Base-by-base conservation (phyloP, 345 rosid genomes). In the Noccaea caerulescens region DNA sequence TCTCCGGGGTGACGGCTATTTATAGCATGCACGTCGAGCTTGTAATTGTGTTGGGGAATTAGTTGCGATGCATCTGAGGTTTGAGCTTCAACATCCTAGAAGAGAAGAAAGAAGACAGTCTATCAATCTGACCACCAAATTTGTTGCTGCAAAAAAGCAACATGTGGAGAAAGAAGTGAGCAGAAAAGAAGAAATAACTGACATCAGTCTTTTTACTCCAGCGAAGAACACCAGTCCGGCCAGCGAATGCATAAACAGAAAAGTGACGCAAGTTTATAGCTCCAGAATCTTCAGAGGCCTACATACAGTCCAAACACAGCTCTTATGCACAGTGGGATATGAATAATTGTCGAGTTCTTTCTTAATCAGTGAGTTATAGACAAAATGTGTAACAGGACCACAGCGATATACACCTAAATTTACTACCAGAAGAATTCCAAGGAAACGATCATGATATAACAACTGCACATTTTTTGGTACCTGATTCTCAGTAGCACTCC, bases 171-270 rank as follows among this genome's bases (percentile, higher is more conserved):
- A 72, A 36, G n/a, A 66, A 51, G 25, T 41, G 55, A 44, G 41
- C 55, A 46, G 1, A 61, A 72, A 36, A 56, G 44, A 43, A 27
- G 23, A 32, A 64, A 73, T 42, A 52, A 69, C 60, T 50, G 54
- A 95, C 98, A 87, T 95, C 98, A 81, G 82, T 95, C 83, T 87
- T 92, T 80, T 91, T 90, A 46, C 83, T 90, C 99, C 99, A 95
- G 62, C 94, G 78, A 67, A 77, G 79, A 34, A 9, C 56, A 49
- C 99, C 99, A 80, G 75, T 84, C 77, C 71, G 81, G 66, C 99
- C 96, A 78, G 88, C 93, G 56, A 88, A 88, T 62, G 98, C 99
- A 81, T 84, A 92, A 75, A 95, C 83, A 7, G 96, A 89, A 83
- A 95, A 95, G 82, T 90, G 93, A 41, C 91, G 96, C 75, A 95